Conservation (phyloP, 2,329 filamentous ascomycete genomes). For the Fusarium sp. region DNA sequence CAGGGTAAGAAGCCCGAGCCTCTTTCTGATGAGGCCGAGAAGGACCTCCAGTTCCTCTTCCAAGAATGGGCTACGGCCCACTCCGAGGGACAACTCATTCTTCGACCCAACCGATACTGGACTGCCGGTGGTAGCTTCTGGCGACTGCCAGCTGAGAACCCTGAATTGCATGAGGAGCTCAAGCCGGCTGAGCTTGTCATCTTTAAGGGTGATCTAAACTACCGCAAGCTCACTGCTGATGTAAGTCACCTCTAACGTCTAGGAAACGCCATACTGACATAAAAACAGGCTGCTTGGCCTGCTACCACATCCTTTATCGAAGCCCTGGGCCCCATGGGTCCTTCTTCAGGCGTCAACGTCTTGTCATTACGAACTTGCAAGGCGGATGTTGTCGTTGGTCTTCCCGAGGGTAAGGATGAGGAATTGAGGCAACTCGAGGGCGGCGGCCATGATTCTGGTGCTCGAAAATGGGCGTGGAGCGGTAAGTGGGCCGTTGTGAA, state of each 20-base stretch:
- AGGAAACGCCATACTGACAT: constrained; percentile 19
- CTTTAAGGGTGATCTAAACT: constrained; percentile 98
- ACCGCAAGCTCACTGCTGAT: constrained; percentile 91
- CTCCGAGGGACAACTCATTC: constrained; percentile 83
- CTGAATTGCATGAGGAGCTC: constrained; percentile 81
- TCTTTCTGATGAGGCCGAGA: constrained; percentile 76
- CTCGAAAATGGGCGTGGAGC: constrained; percentile 92
- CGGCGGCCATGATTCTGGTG: constrained; percentile 78
- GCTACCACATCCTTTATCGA: constrained; percentile 87
- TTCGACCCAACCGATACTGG: constrained; percentile 93
- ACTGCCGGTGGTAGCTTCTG: constrained; percentile 90
- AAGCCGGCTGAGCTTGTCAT: constrained; percentile 88
- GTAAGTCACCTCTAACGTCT: constrained; percentile 63
- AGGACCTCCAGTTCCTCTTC: constrained; percentile 83
- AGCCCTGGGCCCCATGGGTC: constrained; percentile 89
- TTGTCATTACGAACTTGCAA: constrained; percentile 95
- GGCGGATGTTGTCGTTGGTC: constrained; percentile 92
- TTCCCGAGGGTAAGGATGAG: constrained; percentile 88
- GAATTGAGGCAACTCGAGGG: constrained; percentile 77
- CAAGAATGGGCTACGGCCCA: constrained; percentile 85
- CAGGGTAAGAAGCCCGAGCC: constrained; percentile 71
- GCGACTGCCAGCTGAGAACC: constrained; percentile 80
- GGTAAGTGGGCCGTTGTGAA: constrained; percentile 97
- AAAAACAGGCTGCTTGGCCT: constrained; percentile 73
- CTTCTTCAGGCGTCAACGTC: constrained; percentile 84